A percentile compares a stretch with the other conserved stretches of the same genome.
Evolutionary conservation across 2,329 filamentous ascomycete genomes (phyloP).

Genomic region (Mollisiaceae sp.): DNA sequence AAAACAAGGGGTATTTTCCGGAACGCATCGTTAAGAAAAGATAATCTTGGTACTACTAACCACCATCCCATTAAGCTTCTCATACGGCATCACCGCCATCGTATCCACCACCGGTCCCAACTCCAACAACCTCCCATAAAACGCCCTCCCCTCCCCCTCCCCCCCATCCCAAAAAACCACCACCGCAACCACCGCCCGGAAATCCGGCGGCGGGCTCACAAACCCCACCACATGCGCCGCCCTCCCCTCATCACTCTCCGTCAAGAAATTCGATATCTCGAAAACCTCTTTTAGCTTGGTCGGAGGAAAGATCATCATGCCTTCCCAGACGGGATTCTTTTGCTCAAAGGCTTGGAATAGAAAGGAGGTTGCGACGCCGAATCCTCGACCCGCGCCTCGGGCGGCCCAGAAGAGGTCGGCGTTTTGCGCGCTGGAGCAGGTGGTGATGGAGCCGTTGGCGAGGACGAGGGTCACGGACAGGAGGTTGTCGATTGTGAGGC

Average conservation of each 20-base stretch:
- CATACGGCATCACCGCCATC: not conserved
- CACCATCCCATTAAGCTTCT: not conserved
- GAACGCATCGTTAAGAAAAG: not conserved
- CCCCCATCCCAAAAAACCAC: not conserved
- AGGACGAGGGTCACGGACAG: conserved; percentile 30
- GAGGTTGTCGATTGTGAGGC: conserved; percentile 35
- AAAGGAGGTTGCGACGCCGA: conserved; percentile 27
- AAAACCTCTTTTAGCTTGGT: not conserved
- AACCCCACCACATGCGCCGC: not conserved
- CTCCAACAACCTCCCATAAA: not conserved
- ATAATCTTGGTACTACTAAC: no score
- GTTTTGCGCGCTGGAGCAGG: conserved; percentile 25
- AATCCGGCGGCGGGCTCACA: not conserved
- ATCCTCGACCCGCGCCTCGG: conserved; percentile 31
- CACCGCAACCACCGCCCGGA: not conserved
- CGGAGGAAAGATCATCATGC: conserved; percentile 34
- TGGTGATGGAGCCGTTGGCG: conserved; percentile 28
- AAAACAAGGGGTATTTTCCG: not conserved
- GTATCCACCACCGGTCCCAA: not conserved
- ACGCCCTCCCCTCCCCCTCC: not conserved
- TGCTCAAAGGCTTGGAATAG: conserved; percentile 17
- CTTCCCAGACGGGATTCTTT: not conserved
- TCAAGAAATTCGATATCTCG: not conserved
- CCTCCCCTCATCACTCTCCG: not conserved
- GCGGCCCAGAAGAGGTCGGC: conserved; percentile 35